Conservation (phyloP, 2,329 filamentous ascomycete species). For the Leptographium flavum region DNA sequence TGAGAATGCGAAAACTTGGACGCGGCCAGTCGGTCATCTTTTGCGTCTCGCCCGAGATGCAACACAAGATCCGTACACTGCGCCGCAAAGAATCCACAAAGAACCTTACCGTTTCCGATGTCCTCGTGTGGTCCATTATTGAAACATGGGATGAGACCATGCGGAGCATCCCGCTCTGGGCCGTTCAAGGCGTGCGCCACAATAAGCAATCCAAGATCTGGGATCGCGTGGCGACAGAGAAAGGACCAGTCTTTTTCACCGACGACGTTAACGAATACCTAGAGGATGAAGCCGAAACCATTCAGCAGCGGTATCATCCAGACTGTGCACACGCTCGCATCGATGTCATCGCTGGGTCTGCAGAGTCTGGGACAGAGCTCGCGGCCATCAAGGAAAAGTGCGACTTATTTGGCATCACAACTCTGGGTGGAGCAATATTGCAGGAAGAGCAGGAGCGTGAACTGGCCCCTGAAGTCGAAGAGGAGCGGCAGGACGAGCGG, state of each 20-base stretch:
- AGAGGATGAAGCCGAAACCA: conserved; percentile 37
- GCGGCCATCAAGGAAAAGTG: conserved; percentile 20
- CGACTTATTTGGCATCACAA: conserved; percentile 16
- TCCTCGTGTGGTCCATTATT: conserved; percentile 43
- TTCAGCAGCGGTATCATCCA: conserved; percentile 38
- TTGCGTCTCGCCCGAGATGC: conserved; percentile 43
- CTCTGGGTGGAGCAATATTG: conserved; percentile 21
- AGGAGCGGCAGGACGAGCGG: conserved; percentile 39
- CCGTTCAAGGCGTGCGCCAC: conserved; percentile 40
- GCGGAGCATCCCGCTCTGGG: conserved; percentile 43
- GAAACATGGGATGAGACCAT: conserved; percentile 38
- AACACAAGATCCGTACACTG: conserved; percentile 30
- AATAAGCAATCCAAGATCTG: conserved; percentile 25
- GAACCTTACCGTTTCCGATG: conserved; percentile 33
- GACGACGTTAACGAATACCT: conserved; percentile 24
- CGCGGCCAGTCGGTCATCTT: conserved; percentile 52
- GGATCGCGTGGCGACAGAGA: conserved; percentile 7
- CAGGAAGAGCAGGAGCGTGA: conserved; percentile 58
- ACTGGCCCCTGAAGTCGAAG: conserved; percentile 47
- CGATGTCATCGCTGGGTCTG: background rate
- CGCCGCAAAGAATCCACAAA: conserved; percentile 3
- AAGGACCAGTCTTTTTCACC: conserved; percentile 9
- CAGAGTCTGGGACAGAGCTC: background rate
- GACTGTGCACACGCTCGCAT: background rate
- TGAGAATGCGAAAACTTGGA: conserved; percentile 57